Evolutionary conservation across 176 grass and related monocot species (phyloP).

Genomic region (Miscanthus lutarioriparius): DNA sequence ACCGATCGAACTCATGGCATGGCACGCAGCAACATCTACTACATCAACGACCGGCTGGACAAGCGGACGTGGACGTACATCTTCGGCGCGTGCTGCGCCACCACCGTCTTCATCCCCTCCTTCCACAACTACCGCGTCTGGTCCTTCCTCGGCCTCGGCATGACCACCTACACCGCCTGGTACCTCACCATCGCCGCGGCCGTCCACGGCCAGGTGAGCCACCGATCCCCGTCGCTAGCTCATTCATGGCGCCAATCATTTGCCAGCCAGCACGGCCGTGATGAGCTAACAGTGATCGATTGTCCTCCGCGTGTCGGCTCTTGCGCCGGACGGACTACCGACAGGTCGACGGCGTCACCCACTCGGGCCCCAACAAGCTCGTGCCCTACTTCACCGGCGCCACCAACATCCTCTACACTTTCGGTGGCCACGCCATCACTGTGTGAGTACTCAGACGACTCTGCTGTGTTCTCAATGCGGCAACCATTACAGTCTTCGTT

Average conservation of each 20-base stretch:
- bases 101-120: conserved; percentile 62
- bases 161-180: conserved; percentile 67
- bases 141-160: conserved; percentile 62
- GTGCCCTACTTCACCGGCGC: conserved; percentile 64
- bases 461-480: no score
- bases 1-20: background rate
- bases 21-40: conserved; percentile 53
- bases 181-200: conserved; percentile 51
- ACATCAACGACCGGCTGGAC: conserved; percentile 69
- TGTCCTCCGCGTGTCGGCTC: background rate
- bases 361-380: conserved; percentile 45
- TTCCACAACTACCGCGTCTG: conserved; percentile 65
- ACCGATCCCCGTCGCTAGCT: no score
- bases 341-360: conserved; percentile 49
- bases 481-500: no score
- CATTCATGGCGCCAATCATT: background rate
- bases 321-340: no score
- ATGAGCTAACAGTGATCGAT: background rate
- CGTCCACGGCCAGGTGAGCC: conserved; percentile 49
- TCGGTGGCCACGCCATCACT: conserved; percentile 57
- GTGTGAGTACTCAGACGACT: conserved; percentile 38
- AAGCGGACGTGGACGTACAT: conserved; percentile 72
- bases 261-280: background rate
- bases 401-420: conserved; percentile 68
- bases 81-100: conserved; percentile 60